These are phyloP conservation scores for Bipolaris gigantea DNA, from an alignment of 2,329 filamentous ascomycete genomes.

Conservation along the genomic window DNA sequence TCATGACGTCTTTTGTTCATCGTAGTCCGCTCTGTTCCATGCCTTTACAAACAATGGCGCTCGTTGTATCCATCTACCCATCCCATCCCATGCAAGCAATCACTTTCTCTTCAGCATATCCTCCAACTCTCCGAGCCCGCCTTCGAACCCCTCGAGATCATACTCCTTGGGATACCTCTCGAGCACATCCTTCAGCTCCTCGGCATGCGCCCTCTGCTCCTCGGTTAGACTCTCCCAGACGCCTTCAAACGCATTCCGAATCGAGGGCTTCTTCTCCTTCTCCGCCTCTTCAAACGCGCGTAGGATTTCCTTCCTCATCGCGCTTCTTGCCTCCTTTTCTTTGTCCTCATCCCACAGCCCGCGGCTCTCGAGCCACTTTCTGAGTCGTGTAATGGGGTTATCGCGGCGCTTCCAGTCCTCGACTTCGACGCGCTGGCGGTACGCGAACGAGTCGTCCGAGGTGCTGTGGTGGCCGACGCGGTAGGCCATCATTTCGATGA, in stretches of 20 bases:
- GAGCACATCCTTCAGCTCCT: constrained; percentile 73
- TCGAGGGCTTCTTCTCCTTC: constrained; percentile 74
- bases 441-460: constrained; percentile 94
- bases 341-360: constrained; percentile 82
- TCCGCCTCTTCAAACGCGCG: constrained; percentile 83
- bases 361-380: constrained; percentile 87
- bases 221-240: constrained; percentile 87
- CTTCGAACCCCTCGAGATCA: constrained; percentile 75
- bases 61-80: too few species aligned
- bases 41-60: too few species aligned
- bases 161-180: constrained; percentile 92
- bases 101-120: constrained; percentile 29
- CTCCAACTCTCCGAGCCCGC: constrained; percentile 66
- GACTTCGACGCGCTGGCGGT: constrained; percentile 89
- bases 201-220: constrained; percentile 75
- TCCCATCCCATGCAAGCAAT: background rate
- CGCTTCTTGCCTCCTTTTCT: constrained; percentile 71
- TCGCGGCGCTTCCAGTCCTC: constrained; percentile 91
- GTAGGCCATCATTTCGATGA: constrained; percentile 97
- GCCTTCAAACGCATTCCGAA: constrained; percentile 78
- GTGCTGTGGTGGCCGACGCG: constrained; percentile 98
- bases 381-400: constrained; percentile 80
- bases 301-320: constrained; percentile 73
- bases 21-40: background rate
- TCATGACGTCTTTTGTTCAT: too few species aligned